phyloP scores from a whole-genome alignment of 768 basidiomycete species.

The Clavulina sp. region DNA sequence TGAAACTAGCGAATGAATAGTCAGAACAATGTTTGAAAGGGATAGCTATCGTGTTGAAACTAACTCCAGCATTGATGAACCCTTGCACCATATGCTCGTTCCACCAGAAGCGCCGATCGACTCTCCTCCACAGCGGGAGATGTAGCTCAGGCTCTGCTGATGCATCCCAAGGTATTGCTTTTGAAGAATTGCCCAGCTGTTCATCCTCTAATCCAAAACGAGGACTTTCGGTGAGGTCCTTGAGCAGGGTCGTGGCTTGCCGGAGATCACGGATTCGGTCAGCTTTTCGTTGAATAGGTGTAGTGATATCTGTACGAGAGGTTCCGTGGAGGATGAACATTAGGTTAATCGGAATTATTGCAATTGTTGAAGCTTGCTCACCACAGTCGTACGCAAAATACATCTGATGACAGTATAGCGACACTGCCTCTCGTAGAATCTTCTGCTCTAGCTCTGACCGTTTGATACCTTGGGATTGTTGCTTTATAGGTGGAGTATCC shows the following conservation, averaged over 20 bases:
- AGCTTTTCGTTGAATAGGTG: slow-evolving; percentile 65
- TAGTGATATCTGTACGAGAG: slow-evolving; percentile 49
- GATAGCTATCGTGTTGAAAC: no score
- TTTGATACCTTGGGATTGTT: no score
- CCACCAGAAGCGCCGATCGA: slow-evolving; percentile 91
- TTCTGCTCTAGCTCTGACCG: slow-evolving; percentile 67
- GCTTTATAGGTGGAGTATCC: slow-evolving; percentile 38
- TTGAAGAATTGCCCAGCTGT: slow-evolving; percentile 5
- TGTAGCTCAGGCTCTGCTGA: slow-evolving; percentile 57
- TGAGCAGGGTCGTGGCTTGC: no score
- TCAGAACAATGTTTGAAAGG: not conserved
- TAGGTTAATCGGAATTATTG: not conserved
- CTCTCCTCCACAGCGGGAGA: slow-evolving; percentile 79
- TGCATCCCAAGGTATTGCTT: slow-evolving; percentile 27
- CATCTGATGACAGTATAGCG: slow-evolving; percentile 77
- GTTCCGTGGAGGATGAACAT: not conserved
- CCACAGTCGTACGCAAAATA: slow-evolving; percentile 81
- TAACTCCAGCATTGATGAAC: slow-evolving; percentile 73
- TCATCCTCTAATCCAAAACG: slow-evolving; percentile 28
- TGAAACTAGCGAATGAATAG: slow-evolving; percentile 36
- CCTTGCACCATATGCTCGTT: slow-evolving; percentile 77
- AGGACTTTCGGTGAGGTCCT: no score
- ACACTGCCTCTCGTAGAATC: slow-evolving; percentile 60
- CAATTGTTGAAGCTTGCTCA: slow-evolving; percentile 18
- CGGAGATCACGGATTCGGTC: no score